A percentile compares a stretch with the other conserved stretches of the same genome.
Evolutionary conservation across 257 asterid genomes (phyloP).

Genomic region (Solanum rostratum): DNA sequence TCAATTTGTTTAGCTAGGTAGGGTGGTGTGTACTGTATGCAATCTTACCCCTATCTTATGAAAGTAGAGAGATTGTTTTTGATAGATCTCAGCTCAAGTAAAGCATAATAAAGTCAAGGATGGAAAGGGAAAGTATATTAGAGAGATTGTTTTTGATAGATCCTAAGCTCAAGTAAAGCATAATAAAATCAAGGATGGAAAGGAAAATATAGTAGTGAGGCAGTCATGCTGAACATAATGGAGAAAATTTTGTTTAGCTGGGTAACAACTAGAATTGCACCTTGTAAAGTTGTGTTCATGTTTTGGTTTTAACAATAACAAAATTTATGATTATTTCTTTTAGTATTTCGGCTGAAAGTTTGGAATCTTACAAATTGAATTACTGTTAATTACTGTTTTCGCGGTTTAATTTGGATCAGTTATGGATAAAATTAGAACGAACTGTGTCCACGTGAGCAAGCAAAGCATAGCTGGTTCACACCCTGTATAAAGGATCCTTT

Average conservation of each 20-base stretch:
- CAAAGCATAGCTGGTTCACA: background rate
- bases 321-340: background rate
- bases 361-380: background rate
- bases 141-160: too few relatives aligned
- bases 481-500: background rate
- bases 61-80: background rate
- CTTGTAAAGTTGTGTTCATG: background rate
- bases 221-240: background rate
- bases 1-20: background rate
- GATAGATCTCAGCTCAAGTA: too few relatives aligned
- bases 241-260: background rate
- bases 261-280: background rate
- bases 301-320: background rate
- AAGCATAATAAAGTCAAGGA: too few relatives aligned
- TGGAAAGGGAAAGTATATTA: too few relatives aligned
- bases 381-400: background rate
- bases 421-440: background rate
- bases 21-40: background rate
- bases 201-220: background rate
- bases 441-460: background rate
- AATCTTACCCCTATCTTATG: background rate
- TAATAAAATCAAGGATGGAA: background rate
- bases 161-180: background rate
- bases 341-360: background rate
- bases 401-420: background rate